Base-by-base conservation (phyloP, 306 rosid genomes). In the Vigna trinervia region DNA sequence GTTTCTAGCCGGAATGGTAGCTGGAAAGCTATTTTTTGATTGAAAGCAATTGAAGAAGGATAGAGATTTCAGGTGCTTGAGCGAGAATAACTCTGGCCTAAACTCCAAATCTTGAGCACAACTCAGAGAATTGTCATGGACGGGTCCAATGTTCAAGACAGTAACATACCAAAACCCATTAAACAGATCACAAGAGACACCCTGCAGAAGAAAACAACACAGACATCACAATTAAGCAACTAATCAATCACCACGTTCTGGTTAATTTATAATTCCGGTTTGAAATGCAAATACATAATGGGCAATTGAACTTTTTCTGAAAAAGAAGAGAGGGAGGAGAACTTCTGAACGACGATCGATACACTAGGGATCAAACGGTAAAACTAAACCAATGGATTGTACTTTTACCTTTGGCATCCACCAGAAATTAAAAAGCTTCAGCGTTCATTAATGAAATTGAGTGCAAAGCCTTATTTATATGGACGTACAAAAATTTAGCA, bases 151-250 rank as follows among this genome's bases (percentile, higher is more conserved):
- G 72, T 84, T 88, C 48, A 96, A 30, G n/a, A 70, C 78, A 70
- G 93, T 88, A 43, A 92, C 96, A 83, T 91, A 88, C 99, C 99
- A 96, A 54, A 87, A 56, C 68, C 97, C 99, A 83, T 91, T 78
- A 64, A 84, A 84, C 45, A 87, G 79, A 81, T 96, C 99, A 87
- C 99, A 96, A 32, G 98, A 88, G 12, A 96, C 93, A 6, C 98
- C 99, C 99, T 96, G 90, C 80, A 84, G 43, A 39, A 57, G 43
- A 85, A 85, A 67, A 57, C 39, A 38, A 23, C 43, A 71, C 13
- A 73, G 23, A 41, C 6, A 39, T 57, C 68, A 30, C 19, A 74
- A 57, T 17, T 47, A 22, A 54, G 48, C 59, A 61, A 41, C 56
- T 11, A 65, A 70, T 23, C 51, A 8, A 68, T 53, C 53, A 66